phyloP scores from a whole-genome alignment of 257 asterid species.

The Nicotiana undulata region DNA sequence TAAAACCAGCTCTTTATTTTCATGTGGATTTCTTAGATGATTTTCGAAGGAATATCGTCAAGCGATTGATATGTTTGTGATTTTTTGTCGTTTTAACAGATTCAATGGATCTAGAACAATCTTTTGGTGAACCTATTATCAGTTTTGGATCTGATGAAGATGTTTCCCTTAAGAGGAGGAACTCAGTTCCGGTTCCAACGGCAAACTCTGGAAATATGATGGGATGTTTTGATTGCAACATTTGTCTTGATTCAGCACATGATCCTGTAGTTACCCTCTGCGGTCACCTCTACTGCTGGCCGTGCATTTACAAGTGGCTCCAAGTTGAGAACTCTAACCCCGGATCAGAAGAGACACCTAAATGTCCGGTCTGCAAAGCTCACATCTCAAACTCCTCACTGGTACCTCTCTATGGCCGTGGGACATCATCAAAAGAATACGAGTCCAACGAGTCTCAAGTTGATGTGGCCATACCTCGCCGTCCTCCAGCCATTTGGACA shows the following conservation, averaged over 20 bases:
- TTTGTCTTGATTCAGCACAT: slow-evolving; percentile 65
- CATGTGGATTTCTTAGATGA: not conserved
- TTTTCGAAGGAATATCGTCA: not conserved
- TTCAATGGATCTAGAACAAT: slow-evolving; percentile 47
- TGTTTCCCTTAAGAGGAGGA: slow-evolving; percentile 27
- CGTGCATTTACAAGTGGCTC: slow-evolving; percentile 61
- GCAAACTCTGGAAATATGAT: slow-evolving; percentile 33
- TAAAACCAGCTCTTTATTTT: not conserved
- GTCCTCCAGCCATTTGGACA: slow-evolving; percentile 13
- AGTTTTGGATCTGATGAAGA: slow-evolving; percentile 33
- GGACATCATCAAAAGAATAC: slow-evolving; percentile 2
- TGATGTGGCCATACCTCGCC: slow-evolving; percentile 9
- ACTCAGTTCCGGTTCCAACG: slow-evolving; percentile 23
- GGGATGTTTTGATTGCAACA: slow-evolving; percentile 78
- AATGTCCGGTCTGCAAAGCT: slow-evolving; percentile 34
- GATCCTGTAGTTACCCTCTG: slow-evolving; percentile 86
- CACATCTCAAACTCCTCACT: slow-evolving; percentile 17
- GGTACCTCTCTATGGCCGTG: slow-evolving; percentile 32
- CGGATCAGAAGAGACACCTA: slow-evolving; percentile 13
- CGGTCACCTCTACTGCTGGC: slow-evolving; percentile 91
- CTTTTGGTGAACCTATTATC: slow-evolving; percentile 29
- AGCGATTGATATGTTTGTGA: not conserved
- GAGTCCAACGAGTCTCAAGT: not conserved
- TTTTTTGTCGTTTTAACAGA: slow-evolving; percentile 26
- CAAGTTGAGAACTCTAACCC: not conserved